Evolutionary conservation across 495 filamentous ascomycete species (phyloP), one percentile per base, ranked within the genome.

Genomic region (Friedmanniomyces endolithicus): DNA sequence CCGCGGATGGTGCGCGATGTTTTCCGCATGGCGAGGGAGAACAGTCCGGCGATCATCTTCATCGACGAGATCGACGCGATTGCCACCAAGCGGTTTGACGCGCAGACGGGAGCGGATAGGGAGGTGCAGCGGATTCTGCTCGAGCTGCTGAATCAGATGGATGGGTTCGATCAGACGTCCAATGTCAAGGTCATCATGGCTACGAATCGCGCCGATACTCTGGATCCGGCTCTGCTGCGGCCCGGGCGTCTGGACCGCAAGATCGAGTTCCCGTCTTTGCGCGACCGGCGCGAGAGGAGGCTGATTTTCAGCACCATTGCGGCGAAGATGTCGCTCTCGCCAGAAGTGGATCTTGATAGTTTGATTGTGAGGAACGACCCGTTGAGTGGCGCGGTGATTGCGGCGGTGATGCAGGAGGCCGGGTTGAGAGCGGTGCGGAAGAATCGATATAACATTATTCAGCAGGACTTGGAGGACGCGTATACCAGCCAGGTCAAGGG

Each of bases 161-260:
- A 99, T 65, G 92, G 92, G 11, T 99, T 99, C 70, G 94, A 97
- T 71, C 92, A 90, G 0, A 97, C 92, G n/a, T 96, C 97, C 74
- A 95, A 96, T 69, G 97, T 99, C 79, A 99, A 99, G 70, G 90
- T 99, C 66, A 90, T 99, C 72, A 97, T 97, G 92, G 92, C 92
- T 20, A 99, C 92, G 14, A 99, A 99, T 70, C 84, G 92, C 66
- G 77, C 97, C 44, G 92, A 99, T 66, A 97, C 97, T 62, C 79
- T 99, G 24, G 92, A 99, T 68, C 92, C 92, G 0, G 92, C 92
- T 7, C 75, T 99, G 37, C 75, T 99, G 57, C 83, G 92, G 35
- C 94, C 94, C 14, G 92, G 92, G 23, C 86, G 92, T 53, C 97
- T 99, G 69, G 92, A 99, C 76, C 79, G 92, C 60, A 99, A 99